Percentiles rank a stretch among this genome's conserved stretches.
Conservation (phyloP, 768 basidiomycete species). For the Strobilomyces confusus region DNA sequence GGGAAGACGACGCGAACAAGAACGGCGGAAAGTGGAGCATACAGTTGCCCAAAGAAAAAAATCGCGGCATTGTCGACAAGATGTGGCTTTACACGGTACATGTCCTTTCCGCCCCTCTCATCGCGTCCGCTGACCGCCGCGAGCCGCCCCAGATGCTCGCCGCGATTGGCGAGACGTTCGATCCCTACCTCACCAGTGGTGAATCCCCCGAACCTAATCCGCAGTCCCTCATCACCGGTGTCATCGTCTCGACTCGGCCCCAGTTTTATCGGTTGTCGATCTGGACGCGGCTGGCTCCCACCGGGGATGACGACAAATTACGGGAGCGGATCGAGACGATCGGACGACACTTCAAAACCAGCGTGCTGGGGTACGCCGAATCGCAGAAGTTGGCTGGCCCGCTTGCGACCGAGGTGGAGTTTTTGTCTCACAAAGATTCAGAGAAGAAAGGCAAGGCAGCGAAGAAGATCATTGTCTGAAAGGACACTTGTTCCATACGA, state of each 20-base stretch:
- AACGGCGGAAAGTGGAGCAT: conserved; percentile 98
- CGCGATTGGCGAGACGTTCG: conserved; percentile 98
- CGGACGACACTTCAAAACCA: conserved; percentile 88
- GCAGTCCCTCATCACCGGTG: conserved; percentile 79
- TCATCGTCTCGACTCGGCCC: conserved; percentile 91
- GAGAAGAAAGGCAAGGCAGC: conserved; percentile 88
- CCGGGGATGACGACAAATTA: conserved; percentile 51
- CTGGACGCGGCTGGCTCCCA: conserved; percentile 89
- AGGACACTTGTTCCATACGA: conserved; percentile 12
- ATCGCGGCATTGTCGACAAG: conserved; percentile 74
- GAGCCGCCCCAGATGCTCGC: conserved; percentile 82
- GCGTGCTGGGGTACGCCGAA: conserved; percentile 78
- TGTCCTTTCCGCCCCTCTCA: conserved; percentile 1
- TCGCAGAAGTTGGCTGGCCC: conserved; percentile 73
- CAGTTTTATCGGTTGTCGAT: conserved; percentile 96
- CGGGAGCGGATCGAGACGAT: conserved; percentile 80
- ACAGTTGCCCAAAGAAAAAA: conserved; percentile 95
- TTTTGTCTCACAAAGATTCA: conserved; percentile 90
- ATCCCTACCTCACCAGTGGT: conserved; percentile 68
- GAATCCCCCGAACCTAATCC: conserved; percentile 38
- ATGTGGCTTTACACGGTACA: conserved; percentile 98
- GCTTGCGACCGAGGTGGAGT: conserved; percentile 94
- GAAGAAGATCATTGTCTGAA: conserved; percentile 73
- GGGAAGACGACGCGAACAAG: conserved; percentile 97
- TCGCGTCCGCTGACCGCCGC: conserved; percentile 1